Base-by-base conservation (phyloP, 352 stramenopile genomes). In the Pythium sp. region DNA sequence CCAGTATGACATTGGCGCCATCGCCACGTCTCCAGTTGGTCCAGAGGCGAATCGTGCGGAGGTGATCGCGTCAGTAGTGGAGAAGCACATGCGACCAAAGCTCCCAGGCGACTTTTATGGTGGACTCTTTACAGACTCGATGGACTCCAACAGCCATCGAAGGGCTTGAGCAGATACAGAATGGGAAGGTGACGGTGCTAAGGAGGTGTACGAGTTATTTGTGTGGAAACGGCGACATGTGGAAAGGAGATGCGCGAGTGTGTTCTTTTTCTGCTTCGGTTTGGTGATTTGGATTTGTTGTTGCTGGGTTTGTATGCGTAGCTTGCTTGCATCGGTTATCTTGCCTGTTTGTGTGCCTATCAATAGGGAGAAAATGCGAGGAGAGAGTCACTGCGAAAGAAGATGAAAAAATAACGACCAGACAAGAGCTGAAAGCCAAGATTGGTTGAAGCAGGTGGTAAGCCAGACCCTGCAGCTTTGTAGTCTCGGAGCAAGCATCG, bases 61-160 rank as follows among this genome's bases (percentile, higher is more conserved):
- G 24, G 76, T 90, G 60, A 89, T 96, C 34, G 75, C 77, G 8
- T 80, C 83, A 1, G 82, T 94, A 56, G 77, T 93, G 5, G 78
- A 92, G 59, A 89, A 92, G 62, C 77, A 96, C 69, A 92, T 96
- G 78, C 84, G 76, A 14, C 86, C 88, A 18, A 87, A 93, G 71
- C 78, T 96, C 20, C 88, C 88, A 12, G 86, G 88, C 34, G 85
- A 96, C 68, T 96, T 96, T 68, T 96, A 96, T 68, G 84, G 88
- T 43, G 77, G 84, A 58, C 71, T 95, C 43, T 95, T 95, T 71
- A 73, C 78, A 22, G 82, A 90, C 66, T 69, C 90, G 41, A 75
- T 75, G 55, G 71, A 67, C 47, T 36, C 36, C 36, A 62, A 61
- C 32, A 49, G 20, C 30, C 34, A 46, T 4, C 22, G 20, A 36